Evolutionary conservation across 345 rosid genomes (phyloP), one percentile per base, ranked within the genome.

Genomic region (Linum lewisii): DNA sequence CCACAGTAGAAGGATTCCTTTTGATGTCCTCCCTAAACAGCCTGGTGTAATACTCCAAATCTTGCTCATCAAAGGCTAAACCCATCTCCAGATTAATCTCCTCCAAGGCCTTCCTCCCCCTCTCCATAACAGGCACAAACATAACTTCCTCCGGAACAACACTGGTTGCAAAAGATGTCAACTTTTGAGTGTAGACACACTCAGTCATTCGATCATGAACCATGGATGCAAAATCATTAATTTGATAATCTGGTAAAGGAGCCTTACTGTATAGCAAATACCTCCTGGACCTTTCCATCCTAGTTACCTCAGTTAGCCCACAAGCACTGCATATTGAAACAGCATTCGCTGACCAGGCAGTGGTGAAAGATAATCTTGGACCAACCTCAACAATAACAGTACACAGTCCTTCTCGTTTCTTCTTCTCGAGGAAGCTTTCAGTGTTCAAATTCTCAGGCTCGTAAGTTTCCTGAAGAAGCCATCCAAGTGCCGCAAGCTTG

Each of bases 191-290:
- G 77, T 84, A 92, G 51, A 83, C 82, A 62, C 94, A 83, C 66
- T 92, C 98, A 0, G 95, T 88, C 98, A 89, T 88, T 53, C 94
- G 76, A 68, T 89, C 95, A 67, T 89, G 97, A 62, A 92, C 91
- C 85, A 84, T 73, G 2, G 82, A 83, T 34, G 84, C 82, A 79
- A 88, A 92, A 59, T 82, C 89, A 13, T 60, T 71, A 18, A 84
- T 72, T 42, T 78, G 93, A 69, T 60, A 60, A 23, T 84, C 93
- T 55, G 42, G 79, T 66, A 92, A 45, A 1, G 66, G 70, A 61
- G 80, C 83, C 65, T 78, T 75, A 72, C 81, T 79, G 65, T 67
- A 86, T 73, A 88, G 65, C 68, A 88, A 72, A 60, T 86, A 92
- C 72, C 97, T 84, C 78, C 97, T 79, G 0, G 95, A 88, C 71